Evolutionary conservation across 179 eudicot genomes (phyloP), one percentile per base, ranked within the genome.

Genomic region (Beta corolliflora): DNA sequence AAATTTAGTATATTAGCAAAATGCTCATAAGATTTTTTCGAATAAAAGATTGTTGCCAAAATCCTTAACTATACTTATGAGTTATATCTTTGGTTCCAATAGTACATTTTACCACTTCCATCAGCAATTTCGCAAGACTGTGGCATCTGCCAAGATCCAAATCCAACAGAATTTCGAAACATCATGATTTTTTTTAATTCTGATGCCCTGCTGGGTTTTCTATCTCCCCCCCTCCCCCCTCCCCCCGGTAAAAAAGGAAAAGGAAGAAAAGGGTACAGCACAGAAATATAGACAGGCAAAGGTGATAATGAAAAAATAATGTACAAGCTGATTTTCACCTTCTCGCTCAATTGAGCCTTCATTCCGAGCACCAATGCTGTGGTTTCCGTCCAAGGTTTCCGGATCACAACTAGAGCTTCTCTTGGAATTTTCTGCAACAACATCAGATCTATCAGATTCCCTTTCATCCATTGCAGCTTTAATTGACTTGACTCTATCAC

Each of bases 361-460:
- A 78, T 58, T 61, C 71, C 53, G 84, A 73, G 45, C 74, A 71
- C 58, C 68, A 41, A 71, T 14, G 52, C 46, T 53, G 50, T 29
- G 36, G 63, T 81, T 71, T 48, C 64, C 81, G 65, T 36, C 23
- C 71, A 83, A 79, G 41, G 75, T 81, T 68, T 73, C 83, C 59
- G 12, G 11, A 69, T 29, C 78, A 78, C 61, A 56, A 59, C 44
- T 71, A 70, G 79, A 18, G 25, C 19, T 74, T 19, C 71, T 75
- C 73, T 79, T 45, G 29, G 71, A 58, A 29, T 79, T 81, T 79
- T 71, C 65, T 8, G 84, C 69, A 50, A 77, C 65, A 73, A 79
- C 80, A 56, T 88, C 91, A 77, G 67, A 71, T 59, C 73, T 81
- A 79, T 87, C 84, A 31, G 52, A 63, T 70, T 86, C 85, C 59